Conservation (phyloP, 2,329 filamentous ascomycete species). For the Paracoccidioides lutzii region DNA sequence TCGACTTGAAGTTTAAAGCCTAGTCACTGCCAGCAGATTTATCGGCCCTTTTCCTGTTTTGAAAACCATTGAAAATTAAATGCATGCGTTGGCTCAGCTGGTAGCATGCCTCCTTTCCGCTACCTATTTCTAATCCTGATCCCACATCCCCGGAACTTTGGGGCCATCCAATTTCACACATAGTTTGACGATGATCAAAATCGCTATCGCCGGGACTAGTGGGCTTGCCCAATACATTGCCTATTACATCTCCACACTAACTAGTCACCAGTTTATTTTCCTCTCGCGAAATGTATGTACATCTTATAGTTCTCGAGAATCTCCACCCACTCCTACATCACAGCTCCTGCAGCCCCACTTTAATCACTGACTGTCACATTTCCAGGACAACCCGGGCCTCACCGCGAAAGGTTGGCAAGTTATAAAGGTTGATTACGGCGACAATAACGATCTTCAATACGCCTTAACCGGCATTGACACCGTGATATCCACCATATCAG, state of each 20-base stretch:
- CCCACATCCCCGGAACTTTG: background rate
- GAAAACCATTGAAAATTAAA: too few relatives aligned
- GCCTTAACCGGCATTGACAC: slow-evolving; percentile 59
- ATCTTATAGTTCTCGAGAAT: background rate
- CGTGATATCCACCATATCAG: slow-evolving; percentile 61
- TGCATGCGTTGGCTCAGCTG: background rate
- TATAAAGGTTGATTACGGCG: slow-evolving; percentile 53
- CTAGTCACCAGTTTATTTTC: slow-evolving; percentile 56
- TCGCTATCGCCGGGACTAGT: slow-evolving; percentile 50
- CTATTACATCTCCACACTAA: slow-evolving; percentile 46
- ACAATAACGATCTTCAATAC: slow-evolving; percentile 46
- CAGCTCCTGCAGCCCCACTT: background rate
- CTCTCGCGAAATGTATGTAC: slow-evolving; percentile 49
- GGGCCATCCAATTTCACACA: background rate
- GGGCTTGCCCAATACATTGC: slow-evolving; percentile 47
- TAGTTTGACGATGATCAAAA: slow-evolving; percentile 39
- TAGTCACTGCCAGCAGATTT: too few relatives aligned
- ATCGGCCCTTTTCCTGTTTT: too few relatives aligned
- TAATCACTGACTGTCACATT: slow-evolving; percentile 5
- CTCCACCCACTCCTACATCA: background rate
- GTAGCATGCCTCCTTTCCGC: background rate
- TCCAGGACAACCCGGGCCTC: slow-evolving; percentile 26
- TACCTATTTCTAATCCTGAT: background rate
- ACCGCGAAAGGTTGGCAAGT: slow-evolving; percentile 45
- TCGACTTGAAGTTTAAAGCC: background rate